These are phyloP conservation scores for Stachybotrys echinatus DNA, from an alignment of 2,329 filamentous ascomycete genomes.

Conservation along the genomic window DNA sequence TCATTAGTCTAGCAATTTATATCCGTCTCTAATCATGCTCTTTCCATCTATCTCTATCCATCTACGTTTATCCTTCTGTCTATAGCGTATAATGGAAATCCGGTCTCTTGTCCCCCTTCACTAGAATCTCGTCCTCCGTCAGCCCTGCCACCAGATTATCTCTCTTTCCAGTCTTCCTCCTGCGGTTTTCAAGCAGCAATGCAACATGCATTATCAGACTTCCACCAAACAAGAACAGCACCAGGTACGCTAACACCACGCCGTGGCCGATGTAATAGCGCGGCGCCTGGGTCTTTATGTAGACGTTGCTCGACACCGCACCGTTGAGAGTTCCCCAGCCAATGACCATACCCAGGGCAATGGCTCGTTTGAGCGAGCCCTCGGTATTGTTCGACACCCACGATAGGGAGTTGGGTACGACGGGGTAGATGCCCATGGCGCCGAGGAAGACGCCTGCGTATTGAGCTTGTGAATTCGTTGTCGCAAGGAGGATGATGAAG, in stretches of 20 bases:
- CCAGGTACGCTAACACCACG: slow-evolving; percentile 58
- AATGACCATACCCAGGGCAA: slow-evolving; percentile 69
- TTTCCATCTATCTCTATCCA: background rate
- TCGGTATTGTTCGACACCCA: slow-evolving; percentile 70
- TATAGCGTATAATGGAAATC: background rate
- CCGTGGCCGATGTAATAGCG: slow-evolving; percentile 48
- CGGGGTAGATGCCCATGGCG: slow-evolving; percentile 59
- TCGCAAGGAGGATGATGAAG: slow-evolving; percentile 60
- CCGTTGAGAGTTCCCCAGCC: slow-evolving; percentile 75
- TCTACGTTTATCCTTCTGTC: background rate
- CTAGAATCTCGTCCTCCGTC: background rate
- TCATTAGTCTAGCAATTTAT: no score
- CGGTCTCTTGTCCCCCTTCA: background rate
- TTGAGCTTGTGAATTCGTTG: slow-evolving; percentile 46
- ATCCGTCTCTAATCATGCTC: background rate
- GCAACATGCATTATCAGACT: slow-evolving; percentile 54
- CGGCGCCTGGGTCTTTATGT: slow-evolving; percentile 28
- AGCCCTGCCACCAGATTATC: background rate
- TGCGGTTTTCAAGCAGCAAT: slow-evolving; percentile 54
- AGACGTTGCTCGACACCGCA: slow-evolving; percentile 60
- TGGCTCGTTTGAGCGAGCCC: slow-evolving; percentile 55
- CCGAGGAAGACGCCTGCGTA: slow-evolving; percentile 68
- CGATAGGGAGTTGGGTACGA: slow-evolving; percentile 63
- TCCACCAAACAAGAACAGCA: slow-evolving; percentile 58
- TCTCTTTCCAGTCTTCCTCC: slow-evolving; percentile 40